Evolutionary conservation across 2,329 filamentous ascomycete species (phyloP).

Genomic region (Microascus cirrosus): DNA sequence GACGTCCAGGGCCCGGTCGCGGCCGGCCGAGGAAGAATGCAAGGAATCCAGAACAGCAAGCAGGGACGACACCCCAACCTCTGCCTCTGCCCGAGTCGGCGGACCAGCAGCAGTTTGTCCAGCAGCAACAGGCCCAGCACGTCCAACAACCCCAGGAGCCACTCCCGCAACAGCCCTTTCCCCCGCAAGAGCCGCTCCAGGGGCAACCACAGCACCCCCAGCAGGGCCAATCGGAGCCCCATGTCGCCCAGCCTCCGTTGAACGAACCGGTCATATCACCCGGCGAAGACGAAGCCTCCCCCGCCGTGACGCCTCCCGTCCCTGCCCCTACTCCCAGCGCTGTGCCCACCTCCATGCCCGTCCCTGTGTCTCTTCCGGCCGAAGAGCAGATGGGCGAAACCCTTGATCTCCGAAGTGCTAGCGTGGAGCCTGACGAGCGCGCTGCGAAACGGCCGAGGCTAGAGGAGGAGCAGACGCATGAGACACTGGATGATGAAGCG

Average conservation of each 20-base stretch:
- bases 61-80: conserved; percentile 1
- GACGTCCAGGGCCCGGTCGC: conserved; percentile 45
- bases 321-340: not conserved
- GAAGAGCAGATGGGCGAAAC: conserved; percentile 8
- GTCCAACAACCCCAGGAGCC: conserved; percentile 2
- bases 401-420: not conserved
- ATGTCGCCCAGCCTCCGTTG: conserved; percentile 6
- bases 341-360: not conserved
- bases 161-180: conserved; percentile 5
- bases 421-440: conserved; percentile 16
- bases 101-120: not conserved
- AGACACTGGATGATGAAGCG: conserved; percentile 32
- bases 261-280: conserved; percentile 4
- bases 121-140: not conserved
- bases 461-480: conserved; percentile 19
- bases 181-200: not conserved
- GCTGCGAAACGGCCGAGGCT: conserved; percentile 28
- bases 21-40: conserved; percentile 37
- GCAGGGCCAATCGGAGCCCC: not conserved
- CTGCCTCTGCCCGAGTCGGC: conserved; percentile 1
- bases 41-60: not conserved
- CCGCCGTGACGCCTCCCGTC: not conserved
- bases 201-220: conserved; percentile 3
- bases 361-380: not conserved
- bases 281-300: conserved; percentile 1